These are phyloP conservation scores for Cercospora nicotianae DNA, from an alignment of 2,329 filamentous ascomycete genomes.

Conservation along the genomic window DNA sequence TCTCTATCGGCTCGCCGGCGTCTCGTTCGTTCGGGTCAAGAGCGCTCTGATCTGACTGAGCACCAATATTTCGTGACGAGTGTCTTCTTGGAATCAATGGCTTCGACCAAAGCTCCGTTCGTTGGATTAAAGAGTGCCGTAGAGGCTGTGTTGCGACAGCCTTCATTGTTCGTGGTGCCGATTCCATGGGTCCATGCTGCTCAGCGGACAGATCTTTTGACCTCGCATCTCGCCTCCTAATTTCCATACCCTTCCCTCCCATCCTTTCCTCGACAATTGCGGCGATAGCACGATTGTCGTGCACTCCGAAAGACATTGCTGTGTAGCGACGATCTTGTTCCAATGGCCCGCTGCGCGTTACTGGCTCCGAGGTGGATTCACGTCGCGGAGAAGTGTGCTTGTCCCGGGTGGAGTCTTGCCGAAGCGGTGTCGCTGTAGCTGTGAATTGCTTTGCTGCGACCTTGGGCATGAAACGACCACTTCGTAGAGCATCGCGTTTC, in stretches of 20 bases:
- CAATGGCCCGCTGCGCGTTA: background rate
- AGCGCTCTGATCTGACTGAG: background rate
- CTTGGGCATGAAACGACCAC: conserved; percentile 20
- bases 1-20: background rate
- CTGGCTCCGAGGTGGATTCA: background rate
- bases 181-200: background rate
- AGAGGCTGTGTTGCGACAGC: background rate
- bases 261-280: background rate
- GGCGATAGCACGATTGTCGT: background rate
- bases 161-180: background rate
- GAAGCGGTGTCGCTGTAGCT: conserved; percentile 21
- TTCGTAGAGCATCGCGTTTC: conserved; percentile 17
- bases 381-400: background rate
- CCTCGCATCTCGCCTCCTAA: background rate
- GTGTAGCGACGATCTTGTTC: background rate
- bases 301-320: background rate
- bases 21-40: background rate
- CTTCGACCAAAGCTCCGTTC: background rate
- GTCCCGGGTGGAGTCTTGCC: background rate
- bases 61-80: background rate
- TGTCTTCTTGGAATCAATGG: background rate
- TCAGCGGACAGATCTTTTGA: background rate
- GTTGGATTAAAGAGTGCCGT: background rate
- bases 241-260: background rate
- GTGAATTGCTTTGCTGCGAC: conserved; percentile 23